Conservation (phyloP, 1,284 basidiomycete species). For the Ganoderma boninense region DNA sequence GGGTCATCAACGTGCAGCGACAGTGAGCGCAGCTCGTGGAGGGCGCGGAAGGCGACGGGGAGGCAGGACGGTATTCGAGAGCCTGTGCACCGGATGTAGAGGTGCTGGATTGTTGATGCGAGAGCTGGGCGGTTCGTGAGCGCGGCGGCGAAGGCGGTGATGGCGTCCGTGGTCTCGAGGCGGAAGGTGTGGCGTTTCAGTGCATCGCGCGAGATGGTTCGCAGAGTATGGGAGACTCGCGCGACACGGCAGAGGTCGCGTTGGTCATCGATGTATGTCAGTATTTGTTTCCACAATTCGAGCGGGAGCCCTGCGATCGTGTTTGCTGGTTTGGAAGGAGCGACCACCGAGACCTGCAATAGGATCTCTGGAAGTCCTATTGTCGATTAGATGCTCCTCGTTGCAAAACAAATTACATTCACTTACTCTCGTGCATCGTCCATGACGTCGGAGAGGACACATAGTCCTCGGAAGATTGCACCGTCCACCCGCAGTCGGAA, state of each 20-base stretch:
- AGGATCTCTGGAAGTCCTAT: background rate
- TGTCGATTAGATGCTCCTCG: background rate
- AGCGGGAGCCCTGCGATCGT: background rate
- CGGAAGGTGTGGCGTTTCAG: constrained; percentile 3
- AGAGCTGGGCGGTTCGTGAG: background rate
- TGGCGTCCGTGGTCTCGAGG: background rate
- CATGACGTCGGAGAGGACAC: background rate
- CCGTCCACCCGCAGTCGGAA: constrained; percentile 4
- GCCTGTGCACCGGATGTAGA: background rate
- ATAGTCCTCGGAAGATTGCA: constrained; percentile 2
- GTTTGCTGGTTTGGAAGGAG: background rate
- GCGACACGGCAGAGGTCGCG: constrained; percentile 1
- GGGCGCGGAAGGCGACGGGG: background rate
- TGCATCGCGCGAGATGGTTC: background rate
- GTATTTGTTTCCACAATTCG: constrained; percentile 9
- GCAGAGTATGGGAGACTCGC: constrained; percentile 6
- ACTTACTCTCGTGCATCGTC: constrained; percentile 5
- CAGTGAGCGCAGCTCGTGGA: constrained; percentile 5
- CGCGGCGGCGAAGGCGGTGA: background rate
- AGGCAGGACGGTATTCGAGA: background rate
- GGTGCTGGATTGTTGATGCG: background rate
- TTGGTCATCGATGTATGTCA: background rate
- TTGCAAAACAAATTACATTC: background rate
- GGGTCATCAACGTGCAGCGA: background rate
- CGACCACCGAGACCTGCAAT: background rate